Evolutionary conservation across 345 rosid species (phyloP), one percentile per base, ranked within the genome.

Genomic region (Corchorus olitorius): DNA sequence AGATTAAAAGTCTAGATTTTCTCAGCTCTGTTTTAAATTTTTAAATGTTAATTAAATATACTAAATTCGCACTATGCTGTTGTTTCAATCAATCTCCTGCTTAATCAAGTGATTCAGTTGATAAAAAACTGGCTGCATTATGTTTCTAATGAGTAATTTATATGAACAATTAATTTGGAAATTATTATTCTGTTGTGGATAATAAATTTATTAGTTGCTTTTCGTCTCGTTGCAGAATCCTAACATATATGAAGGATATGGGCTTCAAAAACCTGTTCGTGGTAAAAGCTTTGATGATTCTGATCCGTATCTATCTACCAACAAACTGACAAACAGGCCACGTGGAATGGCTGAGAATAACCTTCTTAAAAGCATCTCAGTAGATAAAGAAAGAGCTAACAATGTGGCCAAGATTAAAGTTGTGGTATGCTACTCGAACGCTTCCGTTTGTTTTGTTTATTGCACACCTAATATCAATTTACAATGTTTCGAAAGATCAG

Each of bases 401-500:
- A 73, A 45, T 84, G 93, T 89, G 70, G 90, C 93, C 11, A 89
- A 84, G 83, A 89, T 87, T 81, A 89, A 89, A 89, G 90, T 89
- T 13, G 89, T 86, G 89, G 93, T 87, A 84, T 49, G 82, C 45
- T 62, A 46, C n/a, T 54, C 70, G 56, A 75, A 54, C 37, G 62
- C 34, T 34, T 22, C 34, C 49, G 35, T 49, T 63, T n/a, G 37
- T 8, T 72, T 39, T 34, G 5, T n/a, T 3, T 33, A 9, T 22
- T 22, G 7, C 12, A 7, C 22, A 8, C 16, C 15, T 35, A 14
- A 52, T 64, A 14, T 46, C 33, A 33, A 6, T 67, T 67, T 22
- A 27, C 59, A 11, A 22, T 33, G 59, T 72, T 35, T 55, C 8
- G 17, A 19, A 58, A 12, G 11, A n/a, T 27, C 43, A 8, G 46